phyloP scores from a whole-genome alignment of 495 filamentous ascomycete species.

The Tuber umbilicatum region DNA sequence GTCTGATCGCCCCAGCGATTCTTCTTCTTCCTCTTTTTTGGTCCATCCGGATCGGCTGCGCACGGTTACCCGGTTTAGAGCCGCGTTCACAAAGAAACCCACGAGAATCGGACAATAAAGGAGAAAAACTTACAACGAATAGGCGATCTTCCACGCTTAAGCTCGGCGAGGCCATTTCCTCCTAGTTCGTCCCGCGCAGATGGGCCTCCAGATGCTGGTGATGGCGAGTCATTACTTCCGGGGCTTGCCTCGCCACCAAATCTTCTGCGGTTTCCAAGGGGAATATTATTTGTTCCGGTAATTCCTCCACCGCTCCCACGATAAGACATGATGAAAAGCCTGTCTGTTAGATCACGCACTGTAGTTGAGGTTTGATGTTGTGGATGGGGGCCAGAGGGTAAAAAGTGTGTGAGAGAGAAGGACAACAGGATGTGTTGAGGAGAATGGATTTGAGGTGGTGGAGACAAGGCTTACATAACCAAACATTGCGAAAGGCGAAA shows the following conservation, averaged over 20 bases:
- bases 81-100: not conserved
- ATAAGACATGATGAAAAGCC: conserved; percentile 37
- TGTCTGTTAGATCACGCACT: conserved; percentile 1
- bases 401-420: not conserved
- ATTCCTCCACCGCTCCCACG: conserved; percentile 54
- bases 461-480: not conserved
- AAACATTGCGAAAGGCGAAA: not conserved
- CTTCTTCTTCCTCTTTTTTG: conserved; percentile 73
- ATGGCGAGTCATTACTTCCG: conserved; percentile 35
- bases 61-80: not conserved
- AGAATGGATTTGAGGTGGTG: not conserved
- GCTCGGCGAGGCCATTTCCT: conserved; percentile 19
- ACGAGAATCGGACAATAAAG: not conserved
- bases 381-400: not conserved
- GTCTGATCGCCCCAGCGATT: conserved; percentile 95
- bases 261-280: conserved; percentile 77
- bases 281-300: conserved; percentile 97
- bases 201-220: conserved; percentile 26
- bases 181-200: conserved; percentile 20
- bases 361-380: not conserved
- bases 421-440: not conserved
- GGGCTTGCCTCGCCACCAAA: conserved; percentile 61
- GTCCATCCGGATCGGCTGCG: conserved; percentile 37
- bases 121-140: conserved; percentile 30
- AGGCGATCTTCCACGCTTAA: conserved; percentile 40